Conservation (phyloP, 1,284 basidiomycete species). For the Leccinum griseonigrum region DNA sequence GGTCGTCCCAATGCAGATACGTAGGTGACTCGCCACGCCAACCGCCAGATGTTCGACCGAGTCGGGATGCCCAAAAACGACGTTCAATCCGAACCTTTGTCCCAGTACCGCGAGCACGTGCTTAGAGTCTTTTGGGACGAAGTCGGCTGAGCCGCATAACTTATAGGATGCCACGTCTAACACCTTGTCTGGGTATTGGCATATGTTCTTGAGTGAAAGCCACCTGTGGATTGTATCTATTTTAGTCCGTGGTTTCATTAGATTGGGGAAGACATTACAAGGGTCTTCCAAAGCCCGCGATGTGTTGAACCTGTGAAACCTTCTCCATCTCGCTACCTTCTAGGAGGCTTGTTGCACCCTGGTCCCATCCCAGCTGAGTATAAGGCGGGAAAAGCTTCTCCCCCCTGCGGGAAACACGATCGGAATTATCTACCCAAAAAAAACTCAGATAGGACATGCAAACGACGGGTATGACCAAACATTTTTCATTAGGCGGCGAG, state of each 20-base stretch:
- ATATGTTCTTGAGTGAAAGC: not conserved
- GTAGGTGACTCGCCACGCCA: not conserved
- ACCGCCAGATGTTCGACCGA: not conserved
- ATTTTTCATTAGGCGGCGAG: slow-evolving; percentile 2
- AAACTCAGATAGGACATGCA: not conserved
- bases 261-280: not conserved
- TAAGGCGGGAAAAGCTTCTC: slow-evolving; percentile 11
- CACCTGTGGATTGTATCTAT: not conserved
- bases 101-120: not conserved
- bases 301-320: not conserved
- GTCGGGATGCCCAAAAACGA: not conserved
- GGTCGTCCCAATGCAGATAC: not conserved
- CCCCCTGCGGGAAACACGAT: not conserved
- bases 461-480: not conserved
- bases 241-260: not conserved
- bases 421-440: slow-evolving; percentile 4
- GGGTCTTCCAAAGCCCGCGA: slow-evolving; percentile 1
- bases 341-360: not conserved
- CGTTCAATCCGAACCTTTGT: slow-evolving; percentile 2
- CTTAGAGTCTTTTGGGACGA: not conserved
- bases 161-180: not conserved
- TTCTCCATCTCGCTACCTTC: not conserved
- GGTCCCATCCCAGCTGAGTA: slow-evolving; percentile 11
- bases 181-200: not conserved
- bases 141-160: not conserved